Conservation (phyloP, 176 grass and related monocot species). For the Avena insularis region DNA sequence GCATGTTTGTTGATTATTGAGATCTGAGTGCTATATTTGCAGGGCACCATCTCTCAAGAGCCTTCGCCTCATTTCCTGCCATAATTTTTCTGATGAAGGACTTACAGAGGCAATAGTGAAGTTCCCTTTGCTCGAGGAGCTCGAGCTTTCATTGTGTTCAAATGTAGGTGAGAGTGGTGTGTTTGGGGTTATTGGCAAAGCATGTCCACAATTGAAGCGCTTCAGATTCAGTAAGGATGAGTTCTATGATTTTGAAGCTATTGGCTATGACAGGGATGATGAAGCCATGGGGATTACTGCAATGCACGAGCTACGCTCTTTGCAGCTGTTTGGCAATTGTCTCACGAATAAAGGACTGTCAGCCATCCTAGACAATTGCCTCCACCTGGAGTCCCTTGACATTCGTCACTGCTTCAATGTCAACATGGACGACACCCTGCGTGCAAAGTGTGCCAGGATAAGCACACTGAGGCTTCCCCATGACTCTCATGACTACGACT, state of each 20-base stretch:
- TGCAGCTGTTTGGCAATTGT: neutral
- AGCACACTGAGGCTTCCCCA: neutral
- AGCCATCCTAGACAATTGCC: slow-evolving; percentile 20
- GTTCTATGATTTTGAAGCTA: neutral
- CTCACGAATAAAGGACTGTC: neutral
- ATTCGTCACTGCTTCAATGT: slow-evolving; percentile 3
- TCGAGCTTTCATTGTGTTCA: neutral
- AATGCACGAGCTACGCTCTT: no score
- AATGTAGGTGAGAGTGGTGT: neutral
- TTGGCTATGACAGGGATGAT: no score
- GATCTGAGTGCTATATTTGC: neutral
- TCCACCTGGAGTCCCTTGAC: neutral
- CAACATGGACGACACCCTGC: neutral
- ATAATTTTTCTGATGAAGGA: neutral
- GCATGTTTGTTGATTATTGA: neutral
- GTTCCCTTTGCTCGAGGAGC: slow-evolving; percentile 27
- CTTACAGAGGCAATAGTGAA: neutral
- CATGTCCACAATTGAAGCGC: slow-evolving; percentile 9
- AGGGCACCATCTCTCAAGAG: slow-evolving; percentile 20
- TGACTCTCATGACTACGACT: neutral
- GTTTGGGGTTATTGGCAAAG: neutral
- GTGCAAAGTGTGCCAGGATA: slow-evolving; percentile 21
- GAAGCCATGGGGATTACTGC: no score
- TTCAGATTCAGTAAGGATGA: neutral
- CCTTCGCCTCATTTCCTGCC: neutral